Base-by-base conservation (phyloP, 345 rosid genomes). In the Pistacia vera region DNA sequence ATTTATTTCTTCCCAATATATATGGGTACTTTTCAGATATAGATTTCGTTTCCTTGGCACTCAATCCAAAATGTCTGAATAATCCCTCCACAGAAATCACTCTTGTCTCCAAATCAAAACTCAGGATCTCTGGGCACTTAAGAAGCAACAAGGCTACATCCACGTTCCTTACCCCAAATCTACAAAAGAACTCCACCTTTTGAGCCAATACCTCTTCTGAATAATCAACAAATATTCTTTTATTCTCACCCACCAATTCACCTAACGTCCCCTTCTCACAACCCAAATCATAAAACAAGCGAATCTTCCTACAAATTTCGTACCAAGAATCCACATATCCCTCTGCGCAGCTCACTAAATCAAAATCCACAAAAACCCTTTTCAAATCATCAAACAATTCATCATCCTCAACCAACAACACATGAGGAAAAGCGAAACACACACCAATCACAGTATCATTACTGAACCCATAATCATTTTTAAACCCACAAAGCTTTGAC, bases 401-500 rank as follows among this genome's bases (percentile, higher is more conserved):
- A 20, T 76, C 75, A 52, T 59, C 73, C 30, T 79, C 84, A 30
- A 78, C 75, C 70, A 92, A 63, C 41, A 38, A 38, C 62, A 77
- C 71, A 22, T 5, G 68, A 74, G 97, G 93, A 80, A 92, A 81
- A 38, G 92, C 91, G 79, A 90, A 68, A 78, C 94, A 88, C 68
- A 90, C 75, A 49, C 90, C 92, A 48, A 81, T 78, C 22, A 90
- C 85, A 4, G 85, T 30, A 16, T 77, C 66, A 11, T 78, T 83
- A 33, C 33, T 55, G 69, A 90, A 90, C 18, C 94, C 94, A 13
- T 63, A 30, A 71, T 71, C 22, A 20, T 18, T 81, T 77, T 78
- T 86, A 74, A 90, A 78, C 70, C 51, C 55, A 61, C 14, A 28
- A 65, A 90, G 81, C 84, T 73, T 84, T 3, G 76, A 59, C 3